phyloP scores from a whole-genome alignment of 495 filamentous ascomycete species.

The Penicillium ochrochloron region DNA sequence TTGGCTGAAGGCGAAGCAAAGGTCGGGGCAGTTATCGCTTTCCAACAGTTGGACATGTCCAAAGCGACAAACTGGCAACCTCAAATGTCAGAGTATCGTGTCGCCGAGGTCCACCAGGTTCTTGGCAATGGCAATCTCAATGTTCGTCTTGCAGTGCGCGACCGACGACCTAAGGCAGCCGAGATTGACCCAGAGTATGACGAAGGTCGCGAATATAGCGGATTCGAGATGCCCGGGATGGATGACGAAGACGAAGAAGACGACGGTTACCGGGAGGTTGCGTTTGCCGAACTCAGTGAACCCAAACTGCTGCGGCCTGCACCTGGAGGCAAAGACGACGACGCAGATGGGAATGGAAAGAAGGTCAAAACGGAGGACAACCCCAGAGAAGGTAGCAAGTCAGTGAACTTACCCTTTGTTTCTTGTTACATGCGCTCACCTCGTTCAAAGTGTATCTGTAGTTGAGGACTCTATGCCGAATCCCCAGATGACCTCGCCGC shows the following conservation, averaged over 20 bases:
- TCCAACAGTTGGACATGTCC: constrained; percentile 75
- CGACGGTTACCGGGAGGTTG: constrained; percentile 56
- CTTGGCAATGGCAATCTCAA: constrained; percentile 53
- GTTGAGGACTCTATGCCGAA: constrained; percentile 34
- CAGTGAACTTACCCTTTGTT: constrained; percentile 45
- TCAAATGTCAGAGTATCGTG: constrained; percentile 65
- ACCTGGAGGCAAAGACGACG: constrained; percentile 13
- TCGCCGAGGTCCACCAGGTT: constrained; percentile 64
- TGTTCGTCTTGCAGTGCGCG: constrained; percentile 70
- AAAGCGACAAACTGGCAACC: constrained; percentile 80
- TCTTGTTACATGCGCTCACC: constrained; percentile 38
- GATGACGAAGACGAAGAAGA: constrained; percentile 58
- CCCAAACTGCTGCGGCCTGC: constrained; percentile 61
- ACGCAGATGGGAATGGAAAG: constrained; percentile 8
- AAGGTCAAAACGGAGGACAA: constrained; percentile 24
- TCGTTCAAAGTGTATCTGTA: constrained; percentile 40
- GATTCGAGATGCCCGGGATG: constrained; percentile 69
- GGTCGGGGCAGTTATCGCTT: constrained; percentile 74
- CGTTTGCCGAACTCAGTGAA: constrained; percentile 62
- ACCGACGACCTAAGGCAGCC: constrained; percentile 57
- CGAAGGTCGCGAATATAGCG: constrained; percentile 62
- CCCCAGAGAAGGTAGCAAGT: constrained; percentile 44
- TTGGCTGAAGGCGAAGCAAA: constrained; percentile 59
- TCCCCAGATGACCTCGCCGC: constrained; percentile 9
- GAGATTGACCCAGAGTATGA: constrained; percentile 52